Evolutionary conservation across 345 rosid species (phyloP).

Genomic region (Dipteronia sinensis): DNA sequence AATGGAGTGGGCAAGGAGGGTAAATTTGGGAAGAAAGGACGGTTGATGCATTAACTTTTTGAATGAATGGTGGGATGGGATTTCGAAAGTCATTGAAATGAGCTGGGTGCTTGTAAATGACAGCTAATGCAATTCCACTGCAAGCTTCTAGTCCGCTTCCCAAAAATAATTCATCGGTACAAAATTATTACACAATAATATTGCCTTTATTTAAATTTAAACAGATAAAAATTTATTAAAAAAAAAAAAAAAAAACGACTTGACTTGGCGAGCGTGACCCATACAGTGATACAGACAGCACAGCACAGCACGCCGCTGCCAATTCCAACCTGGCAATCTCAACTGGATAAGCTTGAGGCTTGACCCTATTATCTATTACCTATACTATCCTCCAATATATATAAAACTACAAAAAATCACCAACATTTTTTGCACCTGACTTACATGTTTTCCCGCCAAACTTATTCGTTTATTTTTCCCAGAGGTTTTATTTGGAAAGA

Average conservation of each 20-base stretch:
- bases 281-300: too few species aligned
- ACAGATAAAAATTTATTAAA: neutral
- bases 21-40: neutral
- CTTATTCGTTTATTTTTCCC: too few species aligned
- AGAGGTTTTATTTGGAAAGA: too few species aligned
- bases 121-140: slow-evolving; percentile 18
- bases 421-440: neutral
- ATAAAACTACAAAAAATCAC: neutral
- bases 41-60: neutral
- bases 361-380: too few species aligned
- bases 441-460: too few species aligned
- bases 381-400: neutral
- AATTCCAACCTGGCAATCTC: slow-evolving; percentile 25
- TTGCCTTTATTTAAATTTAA: neutral
- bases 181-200: neutral
- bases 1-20: neutral
- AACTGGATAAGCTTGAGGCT: slow-evolving; percentile 24
- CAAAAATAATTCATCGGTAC: neutral
- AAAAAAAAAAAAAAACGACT: neutral
- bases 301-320: slow-evolving; percentile 17
- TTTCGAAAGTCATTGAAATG: neutral
- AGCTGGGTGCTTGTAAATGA: slow-evolving; percentile 26
- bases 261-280: neutral
- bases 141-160: neutral
- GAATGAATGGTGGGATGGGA: neutral